A percentile compares a stretch with the other conserved stretches of the same genome.
These are phyloP conservation scores for Aspergillus floridensis DNA, from an alignment of 2,329 filamentous ascomycete genomes.

Conservation along the genomic window DNA sequence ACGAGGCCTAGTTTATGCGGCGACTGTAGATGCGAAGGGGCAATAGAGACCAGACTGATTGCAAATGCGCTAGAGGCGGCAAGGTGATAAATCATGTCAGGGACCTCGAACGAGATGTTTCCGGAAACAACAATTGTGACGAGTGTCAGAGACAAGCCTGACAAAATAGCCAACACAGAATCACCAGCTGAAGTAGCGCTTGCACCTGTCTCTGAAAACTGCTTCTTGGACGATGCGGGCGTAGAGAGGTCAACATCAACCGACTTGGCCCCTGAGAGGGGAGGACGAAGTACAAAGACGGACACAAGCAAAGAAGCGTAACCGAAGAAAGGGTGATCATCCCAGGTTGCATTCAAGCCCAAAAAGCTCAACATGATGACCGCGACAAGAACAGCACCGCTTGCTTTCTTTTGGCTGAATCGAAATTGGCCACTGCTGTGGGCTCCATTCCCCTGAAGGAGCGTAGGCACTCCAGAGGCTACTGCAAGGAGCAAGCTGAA, in stretches of 20 bases:
- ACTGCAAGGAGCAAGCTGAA: slow-evolving; percentile 50
- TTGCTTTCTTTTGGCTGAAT: slow-evolving; percentile 29
- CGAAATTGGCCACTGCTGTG: slow-evolving; percentile 15
- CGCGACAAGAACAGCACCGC: slow-evolving; percentile 24
- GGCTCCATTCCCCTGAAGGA: slow-evolving; percentile 17
- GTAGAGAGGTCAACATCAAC: slow-evolving; percentile 24
- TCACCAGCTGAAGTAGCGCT: slow-evolving; percentile 22
- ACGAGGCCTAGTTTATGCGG: slow-evolving; percentile 33
- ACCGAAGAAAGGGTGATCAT: slow-evolving; percentile 44
- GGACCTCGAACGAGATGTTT: slow-evolving; percentile 19
- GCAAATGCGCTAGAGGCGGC: slow-evolving; percentile 26
- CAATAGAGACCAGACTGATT: slow-evolving; percentile 25
- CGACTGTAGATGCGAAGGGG: slow-evolving; percentile 26
- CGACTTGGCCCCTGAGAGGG: slow-evolving; percentile 32
- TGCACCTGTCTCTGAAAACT: neutral
- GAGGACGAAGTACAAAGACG: slow-evolving; percentile 49
- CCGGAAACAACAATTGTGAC: slow-evolving; percentile 23
- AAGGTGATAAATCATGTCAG: slow-evolving; percentile 25
- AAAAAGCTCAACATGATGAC: slow-evolving; percentile 27
- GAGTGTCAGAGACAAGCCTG: slow-evolving; percentile 27
- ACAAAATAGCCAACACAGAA: slow-evolving; percentile 28
- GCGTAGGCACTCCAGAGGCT: slow-evolving; percentile 44
- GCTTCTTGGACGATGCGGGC: slow-evolving; percentile 13
- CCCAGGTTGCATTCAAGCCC: slow-evolving; percentile 31
- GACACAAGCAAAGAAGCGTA: slow-evolving; percentile 49